These are phyloP conservation scores for Taiozyma onychis DNA, from an alignment of 1,139 yeast species.

Conservation along the genomic window DNA sequence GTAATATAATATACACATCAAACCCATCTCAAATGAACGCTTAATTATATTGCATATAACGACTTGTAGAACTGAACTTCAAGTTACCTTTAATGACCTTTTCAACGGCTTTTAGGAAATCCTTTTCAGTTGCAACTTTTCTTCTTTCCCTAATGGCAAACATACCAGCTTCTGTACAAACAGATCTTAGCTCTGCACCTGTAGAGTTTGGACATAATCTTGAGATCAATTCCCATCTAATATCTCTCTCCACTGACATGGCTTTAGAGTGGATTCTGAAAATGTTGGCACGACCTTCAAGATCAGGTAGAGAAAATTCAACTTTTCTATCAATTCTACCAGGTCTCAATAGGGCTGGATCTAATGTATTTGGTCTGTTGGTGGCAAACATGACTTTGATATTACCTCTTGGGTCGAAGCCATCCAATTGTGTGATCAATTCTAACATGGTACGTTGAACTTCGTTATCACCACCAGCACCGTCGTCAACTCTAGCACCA, in stretches of 20 bases:
- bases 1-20: conserved; percentile 1
- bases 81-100: conserved; percentile 97
- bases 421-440: conserved; percentile 93
- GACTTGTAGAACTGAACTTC: conserved; percentile 94
- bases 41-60: conserved; percentile 95
- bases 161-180: conserved; percentile 98
- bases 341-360: conserved; percentile 96
- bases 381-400: conserved; percentile 99
- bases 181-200: conserved; percentile 96
- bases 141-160: conserved; percentile 97
- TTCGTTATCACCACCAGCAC: conserved; percentile 99
- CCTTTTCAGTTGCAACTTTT: conserved; percentile 97
- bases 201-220: conserved; percentile 97
- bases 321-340: conserved; percentile 98
- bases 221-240: conserved; percentile 97
- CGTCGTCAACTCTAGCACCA: conserved; percentile 98
- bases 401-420: conserved; percentile 97
- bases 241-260: conserved; percentile 95
- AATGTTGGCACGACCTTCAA: conserved; percentile 96
- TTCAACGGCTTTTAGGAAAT: conserved; percentile 93
- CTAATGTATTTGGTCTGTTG: conserved; percentile 94
- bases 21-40: background rate
- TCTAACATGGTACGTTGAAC: conserved; percentile 99
- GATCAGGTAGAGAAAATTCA: conserved; percentile 91
- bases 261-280: conserved; percentile 95